Base-by-base conservation (phyloP, 495 filamentous ascomycete species). In the Penicillium bialowiezense region DNA sequence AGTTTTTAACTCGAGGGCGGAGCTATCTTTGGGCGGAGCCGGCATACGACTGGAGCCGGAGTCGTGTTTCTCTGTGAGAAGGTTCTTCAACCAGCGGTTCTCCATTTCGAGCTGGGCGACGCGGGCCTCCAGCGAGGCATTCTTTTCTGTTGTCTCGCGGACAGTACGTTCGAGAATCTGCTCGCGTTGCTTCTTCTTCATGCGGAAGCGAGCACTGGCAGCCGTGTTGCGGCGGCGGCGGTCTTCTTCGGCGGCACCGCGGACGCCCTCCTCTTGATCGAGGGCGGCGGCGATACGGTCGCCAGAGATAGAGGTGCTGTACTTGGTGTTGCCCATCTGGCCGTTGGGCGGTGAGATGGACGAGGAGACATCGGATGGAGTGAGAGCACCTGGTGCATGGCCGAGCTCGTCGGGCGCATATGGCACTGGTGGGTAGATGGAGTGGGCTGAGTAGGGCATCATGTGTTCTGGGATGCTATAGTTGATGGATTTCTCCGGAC, bases 131-230 rank as follows among this genome's bases (percentile, higher is more conserved):
- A 98, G 79, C 9, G 71, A 72, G 9, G 72, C 73, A 34, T 95
- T 88, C 71, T 91, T 91, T 29, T 96, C 92, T 7, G 80, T 81
- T 64, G 95, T 89, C 57, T 97, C 93, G 69, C 95, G 92, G 49
- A 93, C 87, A 37, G 83, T 83, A 46, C 85, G 85, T 73, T 97
- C 93, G 50, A 98, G 86, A 3, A 87, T 86, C 64, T 93, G 88
- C 73, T 98, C 93, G 44, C 93, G 88, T 71, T 95, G 89, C 81
- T 98, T 98, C 89, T 98, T 98, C 82, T 98, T 98, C 60, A 95
- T 83, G 48, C 93, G 88, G 81, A 98, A 98, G 44, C 93, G 87
- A 17, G 93, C 93, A 41, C 82, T 88, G 34, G 93, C 93, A 29
- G 93, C 93, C 1, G 93, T 98, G 70, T 98, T 98, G 52, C 93